phyloP scores from a whole-genome alignment of 331 rosid species.

The Arachis monticola region DNA sequence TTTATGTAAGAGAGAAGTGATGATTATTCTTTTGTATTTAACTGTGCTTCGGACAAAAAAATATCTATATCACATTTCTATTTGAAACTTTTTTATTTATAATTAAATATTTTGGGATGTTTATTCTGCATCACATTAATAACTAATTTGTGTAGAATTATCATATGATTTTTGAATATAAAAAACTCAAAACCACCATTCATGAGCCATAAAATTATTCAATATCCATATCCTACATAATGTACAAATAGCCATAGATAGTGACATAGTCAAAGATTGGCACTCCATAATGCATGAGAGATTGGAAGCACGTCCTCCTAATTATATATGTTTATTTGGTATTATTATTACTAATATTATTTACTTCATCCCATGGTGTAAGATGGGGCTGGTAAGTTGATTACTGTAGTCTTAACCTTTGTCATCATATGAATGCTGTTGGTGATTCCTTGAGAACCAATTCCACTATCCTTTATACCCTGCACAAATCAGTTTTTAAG shows the following conservation, averaged over 20 bases:
- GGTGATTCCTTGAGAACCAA: slow-evolving; percentile 88
- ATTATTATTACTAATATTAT: background rate
- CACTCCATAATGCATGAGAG: slow-evolving; percentile 17
- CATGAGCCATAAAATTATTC: slow-evolving; percentile 17
- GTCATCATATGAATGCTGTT: slow-evolving; percentile 88
- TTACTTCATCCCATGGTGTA: slow-evolving; percentile 70
- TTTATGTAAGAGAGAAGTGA: too few relatives aligned
- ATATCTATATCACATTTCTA: background rate
- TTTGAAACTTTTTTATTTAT: background rate
- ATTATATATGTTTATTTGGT: background rate
- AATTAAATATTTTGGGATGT: too few relatives aligned
- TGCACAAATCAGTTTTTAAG: slow-evolving; percentile 43
- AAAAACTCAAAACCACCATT: background rate
- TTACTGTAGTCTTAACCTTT: slow-evolving; percentile 77
- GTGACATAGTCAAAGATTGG: background rate
- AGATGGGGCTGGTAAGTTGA: slow-evolving; percentile 80
- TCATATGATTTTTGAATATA: background rate
- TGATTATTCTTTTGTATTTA: too few relatives aligned
- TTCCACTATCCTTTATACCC: slow-evolving; percentile 92
- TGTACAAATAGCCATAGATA: background rate
- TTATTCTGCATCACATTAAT: too few relatives aligned
- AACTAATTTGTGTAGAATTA: background rate
- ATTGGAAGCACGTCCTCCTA: slow-evolving; percentile 12
- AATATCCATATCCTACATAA: slow-evolving; percentile 13
- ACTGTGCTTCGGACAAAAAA: too few relatives aligned